phyloP scores from a whole-genome alignment of 352 stramenopile genomes.

The Pythium chondricola region DNA sequence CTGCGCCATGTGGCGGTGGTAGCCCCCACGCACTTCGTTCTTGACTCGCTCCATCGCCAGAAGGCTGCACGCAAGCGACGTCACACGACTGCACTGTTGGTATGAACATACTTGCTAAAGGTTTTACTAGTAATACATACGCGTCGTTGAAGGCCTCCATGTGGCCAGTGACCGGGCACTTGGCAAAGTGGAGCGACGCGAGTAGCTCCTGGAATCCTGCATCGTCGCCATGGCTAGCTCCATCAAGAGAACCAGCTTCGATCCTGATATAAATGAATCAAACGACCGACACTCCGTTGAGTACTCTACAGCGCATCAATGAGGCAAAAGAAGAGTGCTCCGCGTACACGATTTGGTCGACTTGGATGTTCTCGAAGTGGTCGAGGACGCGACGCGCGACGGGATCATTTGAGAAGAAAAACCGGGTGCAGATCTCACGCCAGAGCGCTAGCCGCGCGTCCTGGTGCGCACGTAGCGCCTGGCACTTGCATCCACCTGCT shows the following conservation, averaged over 20 bases:
- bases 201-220: conserved; percentile 6
- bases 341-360: conserved; percentile 62
- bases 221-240: not conserved
- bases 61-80: conserved; percentile 34
- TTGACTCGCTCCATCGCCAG: conserved; percentile 53
- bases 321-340: too few species aligned
- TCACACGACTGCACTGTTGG: too few species aligned
- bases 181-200: not conserved
- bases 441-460: conserved; percentile 33
- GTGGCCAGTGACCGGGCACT: conserved; percentile 11
- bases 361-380: conserved; percentile 54
- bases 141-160: conserved; percentile 8
- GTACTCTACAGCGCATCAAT: not conserved
- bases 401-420: conserved; percentile 56
- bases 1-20: conserved; percentile 41
- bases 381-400: conserved; percentile 59
- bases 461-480: not conserved
- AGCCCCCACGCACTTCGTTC: conserved; percentile 54
- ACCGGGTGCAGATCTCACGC: conserved; percentile 49
- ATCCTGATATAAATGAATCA: too few species aligned
- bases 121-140: conserved; percentile 1
- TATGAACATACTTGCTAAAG: too few species aligned
- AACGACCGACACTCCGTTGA: too few species aligned
- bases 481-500: not conserved
- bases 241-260: too few species aligned